Conservation (phyloP, 31 red algal genomes). For the Bonnemaisonia californica region DNA sequence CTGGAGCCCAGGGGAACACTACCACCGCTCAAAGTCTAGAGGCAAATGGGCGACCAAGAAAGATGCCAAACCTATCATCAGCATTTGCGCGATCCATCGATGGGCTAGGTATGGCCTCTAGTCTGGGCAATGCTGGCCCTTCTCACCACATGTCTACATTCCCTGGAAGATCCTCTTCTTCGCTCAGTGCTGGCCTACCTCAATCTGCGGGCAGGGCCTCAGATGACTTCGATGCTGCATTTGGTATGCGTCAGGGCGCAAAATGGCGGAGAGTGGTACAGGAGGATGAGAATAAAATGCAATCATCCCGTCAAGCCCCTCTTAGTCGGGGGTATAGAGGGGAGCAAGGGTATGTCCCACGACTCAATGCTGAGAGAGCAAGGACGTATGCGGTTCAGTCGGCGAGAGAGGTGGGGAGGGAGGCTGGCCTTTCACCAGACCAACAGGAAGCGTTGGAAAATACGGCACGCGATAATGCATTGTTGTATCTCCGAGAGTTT, state of each 20-base stretch:
- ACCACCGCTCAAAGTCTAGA: too few relatives aligned
- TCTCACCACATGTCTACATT: neutral
- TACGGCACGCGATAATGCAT: constrained; percentile 9
- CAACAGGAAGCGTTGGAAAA: neutral
- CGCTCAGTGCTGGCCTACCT: neutral
- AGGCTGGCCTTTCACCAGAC: constrained; percentile 13
- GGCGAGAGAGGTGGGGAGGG: constrained; percentile 14
- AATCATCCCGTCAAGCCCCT: neutral
- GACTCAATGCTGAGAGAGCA: constrained; percentile 17
- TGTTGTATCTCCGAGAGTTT: constrained; percentile 31
- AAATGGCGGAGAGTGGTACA: constrained; percentile 44
- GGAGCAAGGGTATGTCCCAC: neutral
- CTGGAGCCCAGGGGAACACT: too few relatives aligned
- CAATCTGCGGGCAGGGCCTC: neutral
- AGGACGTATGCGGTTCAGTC: constrained; percentile 17
- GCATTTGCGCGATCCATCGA: too few relatives aligned
- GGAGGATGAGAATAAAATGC: constrained; percentile 29
- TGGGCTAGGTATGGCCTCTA: too few relatives aligned
- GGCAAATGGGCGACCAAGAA: too few relatives aligned
- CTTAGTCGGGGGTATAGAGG: constrained; percentile 46
- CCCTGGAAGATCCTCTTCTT: neutral
- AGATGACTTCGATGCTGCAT: constrained; percentile 31
- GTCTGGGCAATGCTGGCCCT: too few relatives aligned
- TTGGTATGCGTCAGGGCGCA: constrained; percentile 2
- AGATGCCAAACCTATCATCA: too few relatives aligned